A percentile compares a stretch with the other conserved stretches of the same genome.
Evolutionary conservation across 1,284 basidiomycete species (phyloP).

Genomic region (Erythrobasidium hasegawianum): DNA sequence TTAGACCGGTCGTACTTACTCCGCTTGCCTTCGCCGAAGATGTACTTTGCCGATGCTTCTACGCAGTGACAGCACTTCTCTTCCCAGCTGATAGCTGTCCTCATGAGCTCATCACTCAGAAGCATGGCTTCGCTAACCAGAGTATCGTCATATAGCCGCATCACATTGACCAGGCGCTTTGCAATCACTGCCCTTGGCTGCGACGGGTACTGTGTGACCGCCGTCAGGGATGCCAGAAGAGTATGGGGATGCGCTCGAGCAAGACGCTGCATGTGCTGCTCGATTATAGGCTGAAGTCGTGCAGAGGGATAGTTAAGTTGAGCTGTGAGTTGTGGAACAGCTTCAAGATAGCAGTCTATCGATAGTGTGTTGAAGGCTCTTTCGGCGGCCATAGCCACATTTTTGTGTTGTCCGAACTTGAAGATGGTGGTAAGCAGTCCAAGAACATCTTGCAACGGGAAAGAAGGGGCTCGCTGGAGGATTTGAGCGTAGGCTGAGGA

Average conservation of each 20-base stretch:
- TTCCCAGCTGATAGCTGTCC: conserved; percentile 24
- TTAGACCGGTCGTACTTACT: too few relatives aligned
- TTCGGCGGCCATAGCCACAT: conserved; percentile 14
- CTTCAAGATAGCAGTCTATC: conserved; percentile 27
- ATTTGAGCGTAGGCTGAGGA: conserved; percentile 11
- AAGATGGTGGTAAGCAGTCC: conserved; percentile 33
- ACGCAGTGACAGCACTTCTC: conserved; percentile 28
- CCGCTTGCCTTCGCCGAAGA: conserved; percentile 23
- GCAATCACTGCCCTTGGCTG: conserved; percentile 23
- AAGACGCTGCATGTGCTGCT: conserved; percentile 25
- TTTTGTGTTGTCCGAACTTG: conserved; percentile 27
- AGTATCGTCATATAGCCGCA: conserved; percentile 22
- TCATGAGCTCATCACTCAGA: conserved; percentile 24
- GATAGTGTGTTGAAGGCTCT: conserved; percentile 18
- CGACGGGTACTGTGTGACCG: conserved; percentile 21
- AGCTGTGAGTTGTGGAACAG: conserved; percentile 32
- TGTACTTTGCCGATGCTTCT: conserved; percentile 27
- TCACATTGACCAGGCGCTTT: conserved; percentile 17
- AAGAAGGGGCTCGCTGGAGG: conserved; percentile 6
- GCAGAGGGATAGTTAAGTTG: conserved; percentile 11
- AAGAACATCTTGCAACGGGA: conserved; percentile 34
- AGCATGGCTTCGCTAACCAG: conserved; percentile 32
- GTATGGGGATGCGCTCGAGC: conserved; percentile 31
- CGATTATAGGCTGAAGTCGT: conserved; percentile 13
- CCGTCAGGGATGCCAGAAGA: conserved; percentile 21